phyloP scores from a whole-genome alignment of 768 basidiomycete species.

The Imleria badia region DNA sequence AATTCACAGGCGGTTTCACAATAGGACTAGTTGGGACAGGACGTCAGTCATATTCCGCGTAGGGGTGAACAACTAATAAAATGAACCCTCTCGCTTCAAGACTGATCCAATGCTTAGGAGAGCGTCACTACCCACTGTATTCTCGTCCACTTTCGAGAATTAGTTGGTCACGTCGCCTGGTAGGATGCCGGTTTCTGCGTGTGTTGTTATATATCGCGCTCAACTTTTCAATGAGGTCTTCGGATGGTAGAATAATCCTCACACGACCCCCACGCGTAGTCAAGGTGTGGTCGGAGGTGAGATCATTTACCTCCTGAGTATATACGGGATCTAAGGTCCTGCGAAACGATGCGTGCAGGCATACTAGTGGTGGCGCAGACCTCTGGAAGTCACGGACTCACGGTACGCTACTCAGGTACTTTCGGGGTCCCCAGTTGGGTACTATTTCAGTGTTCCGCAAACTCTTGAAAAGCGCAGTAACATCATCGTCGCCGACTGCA shows the following conservation, averaged over 20 bases:
- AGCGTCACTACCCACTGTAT: conserved; percentile 44
- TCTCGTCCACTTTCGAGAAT: conserved; percentile 51
- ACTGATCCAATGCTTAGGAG: conserved; percentile 33
- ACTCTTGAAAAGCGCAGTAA: too few relatives aligned
- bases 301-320: conserved; percentile 8
- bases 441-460: too few relatives aligned
- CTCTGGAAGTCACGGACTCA: too few relatives aligned
- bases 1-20: conserved; percentile 3
- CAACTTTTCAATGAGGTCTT: conserved; percentile 39
- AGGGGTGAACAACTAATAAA: conserved; percentile 35
- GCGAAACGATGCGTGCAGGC: too few relatives aligned
- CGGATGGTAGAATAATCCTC: conserved; percentile 43
- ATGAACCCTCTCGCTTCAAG: conserved; percentile 10
- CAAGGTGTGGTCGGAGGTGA: conserved; percentile 53
- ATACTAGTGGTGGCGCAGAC: too few relatives aligned
- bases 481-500: too few relatives aligned
- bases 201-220: background rate
- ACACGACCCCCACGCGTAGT: conserved; percentile 49
- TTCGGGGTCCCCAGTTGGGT: too few relatives aligned
- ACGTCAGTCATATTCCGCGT: too few relatives aligned
- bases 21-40: conserved; percentile 44
- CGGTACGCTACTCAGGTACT: too few relatives aligned
- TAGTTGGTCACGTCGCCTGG: conserved; percentile 57
- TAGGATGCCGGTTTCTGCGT: conserved; percentile 16
- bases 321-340: too few relatives aligned